phyloP scores from a whole-genome alignment of 768 basidiomycete species.

The Suillus spraguei region DNA sequence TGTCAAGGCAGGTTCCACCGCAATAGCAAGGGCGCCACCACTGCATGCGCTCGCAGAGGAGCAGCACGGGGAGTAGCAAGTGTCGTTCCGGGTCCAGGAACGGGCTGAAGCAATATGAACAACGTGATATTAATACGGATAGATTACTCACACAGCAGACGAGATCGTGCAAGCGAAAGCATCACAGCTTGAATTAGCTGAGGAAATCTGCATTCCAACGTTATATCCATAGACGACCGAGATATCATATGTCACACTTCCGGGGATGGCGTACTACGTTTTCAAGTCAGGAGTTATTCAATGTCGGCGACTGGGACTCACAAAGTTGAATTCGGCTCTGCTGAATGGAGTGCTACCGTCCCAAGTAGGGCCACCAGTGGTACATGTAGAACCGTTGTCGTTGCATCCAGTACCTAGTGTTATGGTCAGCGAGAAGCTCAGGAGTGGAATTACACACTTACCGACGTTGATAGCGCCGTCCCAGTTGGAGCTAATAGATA shows the following conservation, averaged over 20 bases:
- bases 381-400: slow-evolving; percentile 22
- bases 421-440: slow-evolving; percentile 14
- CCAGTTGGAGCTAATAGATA: slow-evolving; percentile 35
- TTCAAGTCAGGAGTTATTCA: background rate
- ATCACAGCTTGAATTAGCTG: slow-evolving; percentile 26
- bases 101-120: slow-evolving; percentile 24
- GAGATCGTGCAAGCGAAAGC: slow-evolving; percentile 33
- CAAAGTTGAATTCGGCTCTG: slow-evolving; percentile 36
- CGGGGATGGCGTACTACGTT: slow-evolving; percentile 25
- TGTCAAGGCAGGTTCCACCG: slow-evolving; percentile 31
- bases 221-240: slow-evolving; percentile 37
- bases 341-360: slow-evolving; percentile 33
- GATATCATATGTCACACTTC: slow-evolving; percentile 34
- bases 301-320: slow-evolving; percentile 11
- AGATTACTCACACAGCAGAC: slow-evolving; percentile 30
- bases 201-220: slow-evolving; percentile 36
- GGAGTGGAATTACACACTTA: slow-evolving; percentile 12
- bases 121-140: background rate
- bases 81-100: slow-evolving; percentile 25
- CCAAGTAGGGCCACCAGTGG: slow-evolving; percentile 34
- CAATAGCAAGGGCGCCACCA: slow-evolving; percentile 27
- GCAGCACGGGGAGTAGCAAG: slow-evolving; percentile 34
- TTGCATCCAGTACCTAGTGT: slow-evolving; percentile 30
- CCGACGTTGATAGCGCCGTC: slow-evolving; percentile 34
- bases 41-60: slow-evolving; percentile 30